phyloP scores from a whole-genome alignment of 75 land plant genomes.

The Cunninghamia lanceolata region DNA sequence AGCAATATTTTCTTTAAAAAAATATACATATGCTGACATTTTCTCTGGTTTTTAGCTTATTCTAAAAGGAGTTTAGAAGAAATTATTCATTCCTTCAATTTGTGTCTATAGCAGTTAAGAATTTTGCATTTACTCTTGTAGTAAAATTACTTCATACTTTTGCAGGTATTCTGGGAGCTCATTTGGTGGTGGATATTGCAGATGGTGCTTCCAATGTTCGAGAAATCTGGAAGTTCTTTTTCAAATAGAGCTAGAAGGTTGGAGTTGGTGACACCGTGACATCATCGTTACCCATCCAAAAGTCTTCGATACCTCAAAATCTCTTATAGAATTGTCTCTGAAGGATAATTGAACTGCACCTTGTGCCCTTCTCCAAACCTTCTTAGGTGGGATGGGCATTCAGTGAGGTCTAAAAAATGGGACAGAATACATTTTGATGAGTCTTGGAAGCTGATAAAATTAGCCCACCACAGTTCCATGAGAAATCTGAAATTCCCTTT shows the following conservation, averaged over 20 bases:
- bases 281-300: not conserved
- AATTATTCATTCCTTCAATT: not conserved
- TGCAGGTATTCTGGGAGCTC: slow-evolving; percentile 63
- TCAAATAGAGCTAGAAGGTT: slow-evolving; percentile 11
- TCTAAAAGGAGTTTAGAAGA: not conserved
- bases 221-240: slow-evolving; percentile 91
- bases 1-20: not conserved
- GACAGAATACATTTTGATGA: not conserved
- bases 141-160: not conserved
- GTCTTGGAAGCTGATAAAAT: not conserved
- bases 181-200: slow-evolving; percentile 76
- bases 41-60: not conserved
- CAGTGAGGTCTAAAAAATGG: not conserved
- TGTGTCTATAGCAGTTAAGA: not conserved
- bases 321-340: not conserved
- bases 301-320: not conserved
- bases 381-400: not conserved
- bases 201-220: slow-evolving; percentile 98
- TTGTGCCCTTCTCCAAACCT: not conserved
- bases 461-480: not conserved
- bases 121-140: not conserved
- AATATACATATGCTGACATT: not conserved
- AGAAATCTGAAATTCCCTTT: not conserved
- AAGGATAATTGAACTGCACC: not conserved
- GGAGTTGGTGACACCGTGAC: not conserved